Percentiles rank a stretch among this genome's conserved stretches.
Conservation (phyloP, 2,329 filamentous ascomycete genomes). For the Pseudocercospora crystallina region DNA sequence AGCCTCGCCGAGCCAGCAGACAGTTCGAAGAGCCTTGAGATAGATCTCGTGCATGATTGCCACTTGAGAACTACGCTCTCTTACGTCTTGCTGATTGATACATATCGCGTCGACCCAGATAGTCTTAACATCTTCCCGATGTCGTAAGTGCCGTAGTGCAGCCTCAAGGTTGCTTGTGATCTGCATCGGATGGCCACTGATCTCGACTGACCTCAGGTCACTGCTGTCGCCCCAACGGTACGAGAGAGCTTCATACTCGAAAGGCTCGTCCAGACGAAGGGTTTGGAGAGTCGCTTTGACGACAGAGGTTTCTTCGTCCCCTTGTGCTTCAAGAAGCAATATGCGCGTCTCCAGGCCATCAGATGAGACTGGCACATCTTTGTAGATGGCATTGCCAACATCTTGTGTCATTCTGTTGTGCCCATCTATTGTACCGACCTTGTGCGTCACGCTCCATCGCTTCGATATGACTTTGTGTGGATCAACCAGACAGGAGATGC, state of each 20-base stretch:
- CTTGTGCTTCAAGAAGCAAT: no score
- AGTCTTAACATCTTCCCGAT: neutral
- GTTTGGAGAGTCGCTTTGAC: no score
- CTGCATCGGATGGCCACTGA: neutral
- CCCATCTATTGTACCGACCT: no score
- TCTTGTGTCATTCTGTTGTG: no score
- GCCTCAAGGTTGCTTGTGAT: slow-evolving; percentile 3
- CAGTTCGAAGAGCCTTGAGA: neutral
- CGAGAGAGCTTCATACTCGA: slow-evolving; percentile 7
- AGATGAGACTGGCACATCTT: no score
- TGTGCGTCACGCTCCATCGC: no score
- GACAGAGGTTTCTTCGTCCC: no score
- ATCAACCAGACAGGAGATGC: no score
- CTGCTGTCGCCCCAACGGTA: slow-evolving; percentile 10
- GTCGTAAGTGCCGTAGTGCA: neutral
- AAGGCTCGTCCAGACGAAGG: no score
- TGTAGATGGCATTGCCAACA: no score
- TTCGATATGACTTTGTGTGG: no score
- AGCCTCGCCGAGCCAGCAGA: slow-evolving; percentile 8
- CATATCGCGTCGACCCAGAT: slow-evolving; percentile 13
- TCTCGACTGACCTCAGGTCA: neutral
- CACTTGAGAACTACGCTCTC: slow-evolving; percentile 7
- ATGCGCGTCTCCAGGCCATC: no score
- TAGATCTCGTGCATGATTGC: slow-evolving; percentile 5
- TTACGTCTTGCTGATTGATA: slow-evolving; percentile 6